Percentiles rank a stretch among this genome's conserved stretches.
phyloP scores from a whole-genome alignment of 805 yeast genomes.

The Huiozyma sinensis region DNA sequence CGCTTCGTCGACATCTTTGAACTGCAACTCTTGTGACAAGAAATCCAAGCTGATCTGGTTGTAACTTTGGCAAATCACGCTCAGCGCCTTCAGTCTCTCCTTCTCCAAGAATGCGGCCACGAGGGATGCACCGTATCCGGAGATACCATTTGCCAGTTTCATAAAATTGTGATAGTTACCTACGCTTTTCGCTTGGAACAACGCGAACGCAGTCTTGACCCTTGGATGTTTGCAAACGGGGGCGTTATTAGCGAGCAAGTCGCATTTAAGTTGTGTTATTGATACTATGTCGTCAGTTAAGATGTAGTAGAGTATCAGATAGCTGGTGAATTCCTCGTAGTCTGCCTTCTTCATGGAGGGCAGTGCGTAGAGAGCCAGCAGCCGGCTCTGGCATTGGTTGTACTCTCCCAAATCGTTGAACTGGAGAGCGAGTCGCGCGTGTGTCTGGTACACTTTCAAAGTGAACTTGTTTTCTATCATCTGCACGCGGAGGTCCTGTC shows the following conservation, averaged over 20 bases:
- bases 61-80: conserved; percentile 47
- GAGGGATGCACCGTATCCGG: conserved; percentile 35
- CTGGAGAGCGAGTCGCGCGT: conserved; percentile 77
- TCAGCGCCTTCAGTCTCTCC: conserved; percentile 47
- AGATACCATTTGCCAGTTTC: conserved; percentile 30
- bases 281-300: conserved; percentile 50
- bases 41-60: conserved; percentile 35
- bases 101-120: conserved; percentile 45
- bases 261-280: conserved; percentile 18
- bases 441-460: conserved; percentile 69
- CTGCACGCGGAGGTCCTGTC: conserved; percentile 92
- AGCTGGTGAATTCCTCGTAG: conserved; percentile 57
- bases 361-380: conserved; percentile 49
- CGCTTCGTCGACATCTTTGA: conserved; percentile 32
- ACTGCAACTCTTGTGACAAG: conserved; percentile 31
- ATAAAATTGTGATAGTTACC: conserved; percentile 48
- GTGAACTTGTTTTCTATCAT: conserved; percentile 71
- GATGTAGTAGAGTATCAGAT: conserved; percentile 62
- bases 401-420: conserved; percentile 85
- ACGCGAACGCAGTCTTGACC: conserved; percentile 22
- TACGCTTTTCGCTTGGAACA: conserved; percentile 25
- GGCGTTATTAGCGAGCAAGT: conserved; percentile 10
- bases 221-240: conserved; percentile 10
- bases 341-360: conserved; percentile 27
- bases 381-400: conserved; percentile 85